phyloP scores from a whole-genome alignment of 2,329 filamentous ascomycete genomes.

The Phialophora tarda region DNA sequence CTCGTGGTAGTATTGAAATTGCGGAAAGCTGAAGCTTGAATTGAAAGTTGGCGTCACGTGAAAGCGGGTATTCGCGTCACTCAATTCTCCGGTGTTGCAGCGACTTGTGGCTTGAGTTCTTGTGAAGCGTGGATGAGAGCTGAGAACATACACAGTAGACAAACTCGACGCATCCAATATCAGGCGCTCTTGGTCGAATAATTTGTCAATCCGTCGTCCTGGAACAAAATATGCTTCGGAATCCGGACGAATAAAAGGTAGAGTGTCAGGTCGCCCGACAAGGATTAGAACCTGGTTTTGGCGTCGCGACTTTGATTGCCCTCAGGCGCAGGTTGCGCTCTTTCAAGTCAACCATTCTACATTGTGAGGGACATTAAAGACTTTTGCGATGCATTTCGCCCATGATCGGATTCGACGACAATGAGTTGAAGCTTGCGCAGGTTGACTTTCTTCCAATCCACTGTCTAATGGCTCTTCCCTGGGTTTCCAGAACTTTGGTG shows the following conservation, averaged over 20 bases:
- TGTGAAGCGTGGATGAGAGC: neutral
- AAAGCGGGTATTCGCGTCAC: neutral
- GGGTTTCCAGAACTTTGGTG: neutral
- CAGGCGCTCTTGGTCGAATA: neutral
- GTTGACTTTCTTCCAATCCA: neutral
- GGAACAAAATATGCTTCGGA: neutral
- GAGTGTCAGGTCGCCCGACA: slow-evolving; percentile 4
- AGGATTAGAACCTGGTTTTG: slow-evolving; percentile 3
- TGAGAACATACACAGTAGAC: neutral
- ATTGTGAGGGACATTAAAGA: neutral
- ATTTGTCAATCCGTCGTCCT: neutral
- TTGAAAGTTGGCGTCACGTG: slow-evolving; percentile 18
- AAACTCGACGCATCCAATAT: neutral
- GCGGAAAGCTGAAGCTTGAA: slow-evolving; percentile 6
- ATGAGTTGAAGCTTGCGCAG: neutral
- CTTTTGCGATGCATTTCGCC: neutral
- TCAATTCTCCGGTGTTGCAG: slow-evolving; percentile 4
- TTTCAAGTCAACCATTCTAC: neutral
- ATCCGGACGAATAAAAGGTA: neutral
- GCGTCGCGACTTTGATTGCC: slow-evolving; percentile 9
- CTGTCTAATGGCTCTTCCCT: neutral
- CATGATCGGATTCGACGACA: neutral
- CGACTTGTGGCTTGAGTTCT: neutral
- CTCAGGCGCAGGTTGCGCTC: neutral
- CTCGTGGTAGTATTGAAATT: neutral